These are phyloP conservation scores for Trichoderma polysporum DNA, from an alignment of 2,329 filamentous ascomycete species.

Conservation along the genomic window DNA sequence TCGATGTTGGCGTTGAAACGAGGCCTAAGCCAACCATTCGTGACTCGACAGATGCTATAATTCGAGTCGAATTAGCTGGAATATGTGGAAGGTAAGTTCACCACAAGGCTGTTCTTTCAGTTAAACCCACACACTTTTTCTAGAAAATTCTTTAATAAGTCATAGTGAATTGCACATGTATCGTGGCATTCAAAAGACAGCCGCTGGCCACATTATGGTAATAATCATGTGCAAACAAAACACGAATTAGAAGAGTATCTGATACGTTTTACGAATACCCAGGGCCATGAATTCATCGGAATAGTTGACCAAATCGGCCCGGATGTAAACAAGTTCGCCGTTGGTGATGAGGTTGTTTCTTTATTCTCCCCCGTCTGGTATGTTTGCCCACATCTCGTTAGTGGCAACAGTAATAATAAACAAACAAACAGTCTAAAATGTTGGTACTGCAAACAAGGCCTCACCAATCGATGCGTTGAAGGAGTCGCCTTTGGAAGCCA, in stretches of 20 bases:
- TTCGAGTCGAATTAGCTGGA: not conserved
- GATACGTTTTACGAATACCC: not conserved
- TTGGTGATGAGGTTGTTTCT: not conserved
- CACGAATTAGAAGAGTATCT: not conserved
- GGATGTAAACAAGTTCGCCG: not conserved
- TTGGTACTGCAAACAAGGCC: conserved; percentile 1
- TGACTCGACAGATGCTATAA: not conserved
- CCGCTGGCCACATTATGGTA: not conserved
- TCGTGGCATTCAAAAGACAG: not conserved
- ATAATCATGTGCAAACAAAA: not conserved
- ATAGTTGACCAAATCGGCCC: not conserved
- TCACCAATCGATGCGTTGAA: not conserved
- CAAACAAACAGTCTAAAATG: not conserved
- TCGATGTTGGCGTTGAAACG: not conserved
- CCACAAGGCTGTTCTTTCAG: not conserved
- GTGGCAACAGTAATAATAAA: not conserved
- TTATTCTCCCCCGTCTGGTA: conserved; percentile 9
- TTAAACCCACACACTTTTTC: too few relatives aligned
- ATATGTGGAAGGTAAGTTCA: not conserved
- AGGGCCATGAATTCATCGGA: conserved; percentile 10
- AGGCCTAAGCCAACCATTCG: not conserved
- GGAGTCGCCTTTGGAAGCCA: conserved; percentile 5
- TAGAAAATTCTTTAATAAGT: not conserved
- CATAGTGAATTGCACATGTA: conserved; percentile 2
- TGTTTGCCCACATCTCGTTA: not conserved